phyloP scores from a whole-genome alignment of 1,284 basidiomycete genomes.

The Rhizopogon hawkerae region DNA sequence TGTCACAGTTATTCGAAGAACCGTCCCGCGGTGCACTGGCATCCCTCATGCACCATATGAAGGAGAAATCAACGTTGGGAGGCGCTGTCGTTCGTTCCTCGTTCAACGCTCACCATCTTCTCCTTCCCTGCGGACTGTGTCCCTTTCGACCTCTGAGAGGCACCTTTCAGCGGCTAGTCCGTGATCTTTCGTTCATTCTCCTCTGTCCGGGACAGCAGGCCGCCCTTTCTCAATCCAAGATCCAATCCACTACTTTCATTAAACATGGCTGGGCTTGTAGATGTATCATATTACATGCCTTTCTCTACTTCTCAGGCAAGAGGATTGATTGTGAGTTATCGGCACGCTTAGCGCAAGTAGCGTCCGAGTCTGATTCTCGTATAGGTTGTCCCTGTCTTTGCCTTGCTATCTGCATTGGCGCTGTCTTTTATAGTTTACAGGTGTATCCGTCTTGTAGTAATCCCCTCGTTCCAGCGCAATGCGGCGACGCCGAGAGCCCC shows the following conservation, averaged over 20 bases:
- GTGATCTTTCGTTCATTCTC: slow-evolving; percentile 9
- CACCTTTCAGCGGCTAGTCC: slow-evolving; percentile 26
- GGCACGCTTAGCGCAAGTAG: not conserved
- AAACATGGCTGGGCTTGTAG: slow-evolving; percentile 1
- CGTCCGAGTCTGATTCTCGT: not conserved
- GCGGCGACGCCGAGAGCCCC: slow-evolving; percentile 19
- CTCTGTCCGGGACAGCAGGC: slow-evolving; percentile 15
- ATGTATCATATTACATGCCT: slow-evolving; percentile 6
- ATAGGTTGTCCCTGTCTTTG: slow-evolving; percentile 14
- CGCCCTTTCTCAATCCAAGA: slow-evolving; percentile 2
- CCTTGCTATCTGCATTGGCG: slow-evolving; percentile 19
- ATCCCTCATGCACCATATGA: not conserved
- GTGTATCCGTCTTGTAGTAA: slow-evolving; percentile 18
- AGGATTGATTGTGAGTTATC: slow-evolving; percentile 17
- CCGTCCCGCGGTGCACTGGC: too few relatives aligned
- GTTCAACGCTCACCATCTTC: slow-evolving; percentile 17
- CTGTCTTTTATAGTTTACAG: slow-evolving; percentile 16
- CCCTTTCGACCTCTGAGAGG: slow-evolving; percentile 33
- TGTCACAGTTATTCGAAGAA: not conserved
- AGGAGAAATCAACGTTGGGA: not conserved
- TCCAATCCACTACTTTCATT: slow-evolving; percentile 2
- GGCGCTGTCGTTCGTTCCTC: slow-evolving; percentile 7
- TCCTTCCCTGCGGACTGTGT: slow-evolving; percentile 35
- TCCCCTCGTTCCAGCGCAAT: slow-evolving; percentile 16
- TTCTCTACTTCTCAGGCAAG: slow-evolving; percentile 10